phyloP scores from a whole-genome alignment of 768 basidiomycete species.

The Jaapia argillacea region DNA sequence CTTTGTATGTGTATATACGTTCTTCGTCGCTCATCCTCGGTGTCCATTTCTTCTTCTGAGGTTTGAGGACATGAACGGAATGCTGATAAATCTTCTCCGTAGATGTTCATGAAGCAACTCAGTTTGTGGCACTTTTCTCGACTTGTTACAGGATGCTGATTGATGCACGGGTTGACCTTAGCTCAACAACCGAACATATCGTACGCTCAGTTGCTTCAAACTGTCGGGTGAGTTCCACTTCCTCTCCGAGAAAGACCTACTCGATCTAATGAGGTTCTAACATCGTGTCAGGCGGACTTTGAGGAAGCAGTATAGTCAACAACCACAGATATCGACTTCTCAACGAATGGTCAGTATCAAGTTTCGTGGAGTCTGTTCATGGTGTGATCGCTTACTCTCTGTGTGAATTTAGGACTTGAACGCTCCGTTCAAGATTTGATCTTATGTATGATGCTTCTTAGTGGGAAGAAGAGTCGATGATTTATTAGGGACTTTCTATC shows the following conservation, averaged over 20 bases:
- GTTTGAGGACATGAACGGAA: not conserved
- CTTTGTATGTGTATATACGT: slow-evolving; percentile 35
- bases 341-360: slow-evolving; percentile 58
- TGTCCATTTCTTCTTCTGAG: not conserved
- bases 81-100: too few relatives aligned
- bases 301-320: slow-evolving; percentile 53
- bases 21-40: not conserved
- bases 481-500: too few relatives aligned
- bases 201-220: slow-evolving; percentile 47
- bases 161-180: not conserved
- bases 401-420: too few relatives aligned
- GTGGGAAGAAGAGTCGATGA: too few relatives aligned
- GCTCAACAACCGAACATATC: slow-evolving; percentile 42
- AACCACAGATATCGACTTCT: slow-evolving; percentile 64
- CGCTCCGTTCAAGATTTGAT: too few relatives aligned
- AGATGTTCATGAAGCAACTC: too few relatives aligned
- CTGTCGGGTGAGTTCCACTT: slow-evolving; percentile 30
- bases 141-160: too few relatives aligned
- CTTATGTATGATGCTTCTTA: too few relatives aligned
- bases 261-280: not conserved
- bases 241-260: not conserved
- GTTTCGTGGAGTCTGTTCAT: too few relatives aligned
- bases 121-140: too few relatives aligned
- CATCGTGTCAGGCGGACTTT: slow-evolving; percentile 38
- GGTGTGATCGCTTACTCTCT: too few relatives aligned